Evolutionary conservation across 306 rosid species (phyloP).

Genomic region (Fragaria vesca): DNA sequence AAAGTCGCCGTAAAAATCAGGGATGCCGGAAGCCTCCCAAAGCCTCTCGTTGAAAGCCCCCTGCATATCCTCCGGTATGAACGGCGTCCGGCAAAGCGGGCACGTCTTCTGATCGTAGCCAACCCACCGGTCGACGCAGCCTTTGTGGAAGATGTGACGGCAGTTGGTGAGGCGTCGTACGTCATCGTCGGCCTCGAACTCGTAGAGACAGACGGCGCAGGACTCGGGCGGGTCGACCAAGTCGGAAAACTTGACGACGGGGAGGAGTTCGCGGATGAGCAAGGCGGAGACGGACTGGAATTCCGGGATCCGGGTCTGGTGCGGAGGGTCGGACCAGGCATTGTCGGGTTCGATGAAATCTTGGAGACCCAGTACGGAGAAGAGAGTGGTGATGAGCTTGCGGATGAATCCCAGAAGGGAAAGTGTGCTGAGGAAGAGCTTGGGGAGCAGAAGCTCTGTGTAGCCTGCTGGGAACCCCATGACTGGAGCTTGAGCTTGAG

Average conservation of each 20-base stretch:
- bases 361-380: constrained; percentile 49
- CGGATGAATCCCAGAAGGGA: constrained; percentile 52
- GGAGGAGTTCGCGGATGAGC: constrained; percentile 58
- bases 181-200: constrained; percentile 71
- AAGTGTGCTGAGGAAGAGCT: constrained; percentile 52
- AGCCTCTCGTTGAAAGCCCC: constrained; percentile 46
- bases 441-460: constrained; percentile 62
- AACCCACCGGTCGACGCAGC: constrained; percentile 91
- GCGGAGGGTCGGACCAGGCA: constrained; percentile 29
- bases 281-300: constrained; percentile 47
- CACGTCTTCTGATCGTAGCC: constrained; percentile 80
- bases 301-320: constrained; percentile 28
- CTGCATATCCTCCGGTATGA: constrained; percentile 62
- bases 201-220: constrained; percentile 78
- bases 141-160: constrained; percentile 73
- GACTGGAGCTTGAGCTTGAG: background rate
- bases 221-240: constrained; percentile 55
- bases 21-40: constrained; percentile 65
- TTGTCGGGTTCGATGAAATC: constrained; percentile 65
- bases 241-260: constrained; percentile 65
- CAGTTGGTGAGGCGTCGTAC: constrained; percentile 73
- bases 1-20: constrained; percentile 46
- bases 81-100: constrained; percentile 74
- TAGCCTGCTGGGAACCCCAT: constrained; percentile 87
- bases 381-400: constrained; percentile 40